Conservation (phyloP, 1,139 yeast genomes). For the Diutina siamensis region DNA sequence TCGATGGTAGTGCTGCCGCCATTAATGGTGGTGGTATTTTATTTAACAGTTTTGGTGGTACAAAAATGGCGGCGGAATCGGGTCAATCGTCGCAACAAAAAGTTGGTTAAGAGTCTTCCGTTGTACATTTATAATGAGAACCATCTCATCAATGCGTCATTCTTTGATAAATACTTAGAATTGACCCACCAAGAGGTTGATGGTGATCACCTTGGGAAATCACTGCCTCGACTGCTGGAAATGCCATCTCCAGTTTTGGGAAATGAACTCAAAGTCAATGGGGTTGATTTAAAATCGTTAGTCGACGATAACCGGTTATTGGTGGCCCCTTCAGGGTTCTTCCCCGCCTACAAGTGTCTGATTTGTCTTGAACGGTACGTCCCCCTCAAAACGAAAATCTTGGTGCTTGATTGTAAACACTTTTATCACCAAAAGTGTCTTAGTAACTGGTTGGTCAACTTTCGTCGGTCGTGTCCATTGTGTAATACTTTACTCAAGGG, state of each 20-base stretch:
- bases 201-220: not conserved
- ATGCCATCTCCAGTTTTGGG: not conserved
- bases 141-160: conserved; percentile 21
- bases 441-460: conserved; percentile 36
- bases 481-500: conserved; percentile 18
- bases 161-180: conserved; percentile 18
- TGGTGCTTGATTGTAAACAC: conserved; percentile 34
- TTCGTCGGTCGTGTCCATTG: conserved; percentile 33
- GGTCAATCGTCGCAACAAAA: conserved; percentile 20
- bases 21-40: conserved; percentile 25
- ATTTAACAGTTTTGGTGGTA: conserved; percentile 20
- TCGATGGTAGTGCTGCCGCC: conserved; percentile 38
- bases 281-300: not conserved
- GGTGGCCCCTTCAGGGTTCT: conserved; percentile 26
- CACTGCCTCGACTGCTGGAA: conserved; percentile 1
- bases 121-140: conserved; percentile 28
- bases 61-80: conserved; percentile 21
- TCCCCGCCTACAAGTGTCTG: conserved; percentile 31
- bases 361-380: conserved; percentile 33
- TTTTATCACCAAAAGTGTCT: conserved; percentile 33
- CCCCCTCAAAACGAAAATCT: conserved; percentile 26
- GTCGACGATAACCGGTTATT: conserved; percentile 12
- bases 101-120: conserved; percentile 25
- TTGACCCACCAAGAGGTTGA: conserved; percentile 9
- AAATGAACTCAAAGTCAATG: not conserved